Percentiles rank a stretch among this genome's conserved stretches.
Evolutionary conservation across 2,329 filamentous ascomycete species (phyloP).

Genomic region (Ambrosiella xylebori): DNA sequence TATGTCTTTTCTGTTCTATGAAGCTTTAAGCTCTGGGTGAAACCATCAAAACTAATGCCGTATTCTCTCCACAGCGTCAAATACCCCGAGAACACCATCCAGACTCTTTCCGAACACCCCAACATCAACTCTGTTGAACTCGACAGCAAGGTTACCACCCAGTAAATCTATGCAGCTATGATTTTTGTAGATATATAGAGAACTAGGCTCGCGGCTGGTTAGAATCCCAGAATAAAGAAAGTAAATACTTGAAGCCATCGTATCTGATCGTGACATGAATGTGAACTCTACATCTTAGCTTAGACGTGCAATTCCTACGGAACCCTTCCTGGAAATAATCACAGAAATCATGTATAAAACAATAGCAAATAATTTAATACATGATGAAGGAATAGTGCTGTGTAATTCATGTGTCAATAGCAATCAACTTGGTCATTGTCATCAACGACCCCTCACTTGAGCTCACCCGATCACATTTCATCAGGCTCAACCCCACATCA

Average conservation of each 20-base stretch:
- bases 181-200: neutral
- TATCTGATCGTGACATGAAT: neutral
- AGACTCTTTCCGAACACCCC: slow-evolving; percentile 48
- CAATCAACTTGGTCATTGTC: neutral
- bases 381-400: too few relatives aligned
- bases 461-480: neutral
- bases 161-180: neutral
- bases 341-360: too few relatives aligned
- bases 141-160: slow-evolving; percentile 30
- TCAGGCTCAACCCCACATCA: neutral
- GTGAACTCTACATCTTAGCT: neutral
- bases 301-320: neutral
- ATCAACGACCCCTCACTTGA: neutral
- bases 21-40: neutral
- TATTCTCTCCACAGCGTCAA: slow-evolving; percentile 28
- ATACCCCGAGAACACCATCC: slow-evolving; percentile 44
- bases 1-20: slow-evolving; percentile 32
- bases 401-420: too few relatives aligned
- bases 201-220: neutral
- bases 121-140: slow-evolving; percentile 59
- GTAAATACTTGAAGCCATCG: neutral
- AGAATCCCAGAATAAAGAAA: neutral
- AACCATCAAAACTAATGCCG: neutral
- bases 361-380: too few relatives aligned
- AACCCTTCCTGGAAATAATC: neutral